These are phyloP conservation scores for Clavispora fructus DNA, from an alignment of 805 yeast genomes.

Conservation along the genomic window DNA sequence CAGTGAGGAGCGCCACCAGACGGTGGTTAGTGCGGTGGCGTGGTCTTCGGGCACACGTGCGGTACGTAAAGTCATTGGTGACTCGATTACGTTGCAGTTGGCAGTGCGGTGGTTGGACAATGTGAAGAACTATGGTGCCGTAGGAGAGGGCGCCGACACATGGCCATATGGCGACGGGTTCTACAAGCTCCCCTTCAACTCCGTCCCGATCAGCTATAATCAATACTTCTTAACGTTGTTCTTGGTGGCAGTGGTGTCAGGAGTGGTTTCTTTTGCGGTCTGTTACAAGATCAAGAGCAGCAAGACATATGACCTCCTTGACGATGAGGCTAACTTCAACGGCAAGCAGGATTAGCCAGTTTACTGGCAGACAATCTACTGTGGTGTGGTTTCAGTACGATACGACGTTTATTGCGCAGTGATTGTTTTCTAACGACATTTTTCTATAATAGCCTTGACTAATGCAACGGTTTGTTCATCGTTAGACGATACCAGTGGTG, in stretches of 20 bases:
- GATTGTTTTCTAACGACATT: constrained; percentile 20
- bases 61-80: constrained; percentile 63
- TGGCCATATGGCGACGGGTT: constrained; percentile 38
- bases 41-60: constrained; percentile 60
- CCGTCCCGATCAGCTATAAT: constrained; percentile 22
- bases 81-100: constrained; percentile 49
- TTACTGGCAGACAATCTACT: neutral
- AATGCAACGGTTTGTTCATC: constrained; percentile 26
- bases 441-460: constrained; percentile 37
- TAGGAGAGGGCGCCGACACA: constrained; percentile 7
- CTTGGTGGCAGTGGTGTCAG: constrained; percentile 19
- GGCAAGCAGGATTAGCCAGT: constrained; percentile 17
- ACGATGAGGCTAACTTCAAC: constrained; percentile 18
- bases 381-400: neutral
- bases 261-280: constrained; percentile 19
- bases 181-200: constrained; percentile 30
- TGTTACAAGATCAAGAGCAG: constrained; percentile 19
- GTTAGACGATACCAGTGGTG: constrained; percentile 7
- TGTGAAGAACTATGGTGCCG: constrained; percentile 17
- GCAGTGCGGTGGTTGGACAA: constrained; percentile 53
- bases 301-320: constrained; percentile 18
- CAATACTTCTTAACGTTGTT: constrained; percentile 17
- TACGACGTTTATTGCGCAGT: neutral
- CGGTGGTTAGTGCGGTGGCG: constrained; percentile 51
- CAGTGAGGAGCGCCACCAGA: constrained; percentile 24